Conservation (phyloP, 805 yeast species). For the Diddensiella caesifluorescens region DNA sequence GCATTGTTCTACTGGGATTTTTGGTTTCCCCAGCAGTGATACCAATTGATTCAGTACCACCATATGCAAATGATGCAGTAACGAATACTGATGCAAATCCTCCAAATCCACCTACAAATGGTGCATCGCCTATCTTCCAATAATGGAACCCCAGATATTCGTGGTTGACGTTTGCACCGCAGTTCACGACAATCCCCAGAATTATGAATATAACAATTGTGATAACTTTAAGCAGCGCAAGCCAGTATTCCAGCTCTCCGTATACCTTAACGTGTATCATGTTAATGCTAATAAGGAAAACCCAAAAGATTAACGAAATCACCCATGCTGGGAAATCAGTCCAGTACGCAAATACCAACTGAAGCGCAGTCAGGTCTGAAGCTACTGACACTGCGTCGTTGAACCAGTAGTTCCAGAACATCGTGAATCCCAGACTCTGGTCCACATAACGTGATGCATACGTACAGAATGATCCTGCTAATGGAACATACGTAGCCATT, state of each 20-base stretch:
- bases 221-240: conserved; percentile 57
- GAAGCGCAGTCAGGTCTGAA: conserved; percentile 44
- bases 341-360: conserved; percentile 45
- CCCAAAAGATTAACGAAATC: conserved; percentile 50
- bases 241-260: conserved; percentile 64
- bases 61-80: conserved; percentile 52
- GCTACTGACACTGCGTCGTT: conserved; percentile 48
- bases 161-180: conserved; percentile 49
- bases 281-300: conserved; percentile 40
- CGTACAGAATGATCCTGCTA: conserved; percentile 48
- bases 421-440: conserved; percentile 48
- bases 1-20: conserved; percentile 54
- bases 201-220: conserved; percentile 60
- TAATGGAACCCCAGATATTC: conserved; percentile 49
- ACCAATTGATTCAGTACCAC: conserved; percentile 55
- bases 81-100: conserved; percentile 50
- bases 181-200: conserved; percentile 51
- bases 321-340: conserved; percentile 46
- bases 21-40: conserved; percentile 57
- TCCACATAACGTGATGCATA: conserved; percentile 47
- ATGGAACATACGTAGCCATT: conserved; percentile 51
- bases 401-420: conserved; percentile 47
- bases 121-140: conserved; percentile 49
- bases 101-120: conserved; percentile 33
- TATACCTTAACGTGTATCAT: conserved; percentile 48